These are phyloP conservation scores for Alternaria ethzedia DNA, from an alignment of 2,329 filamentous ascomycete species.

Conservation along the genomic window DNA sequence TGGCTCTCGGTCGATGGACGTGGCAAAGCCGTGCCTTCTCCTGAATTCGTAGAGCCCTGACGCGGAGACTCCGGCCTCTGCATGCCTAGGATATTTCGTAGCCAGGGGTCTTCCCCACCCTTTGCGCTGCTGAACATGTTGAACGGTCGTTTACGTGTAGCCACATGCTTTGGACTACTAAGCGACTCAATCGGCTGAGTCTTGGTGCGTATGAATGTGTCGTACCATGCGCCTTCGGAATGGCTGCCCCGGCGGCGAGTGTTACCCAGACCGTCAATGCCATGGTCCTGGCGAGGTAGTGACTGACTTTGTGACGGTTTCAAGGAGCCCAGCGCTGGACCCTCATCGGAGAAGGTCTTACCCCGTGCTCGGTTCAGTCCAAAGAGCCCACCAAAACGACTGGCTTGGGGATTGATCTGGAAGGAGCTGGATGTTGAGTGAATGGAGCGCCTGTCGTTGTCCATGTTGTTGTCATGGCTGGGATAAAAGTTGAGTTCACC, in stretches of 20 bases:
- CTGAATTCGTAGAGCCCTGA: constrained; percentile 71
- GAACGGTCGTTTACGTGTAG: constrained; percentile 55
- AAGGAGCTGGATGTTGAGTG: constrained; percentile 58
- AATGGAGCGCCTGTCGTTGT: constrained; percentile 56
- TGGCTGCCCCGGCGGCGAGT: constrained; percentile 62
- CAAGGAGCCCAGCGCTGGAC: constrained; percentile 71
- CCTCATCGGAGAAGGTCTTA: constrained; percentile 67
- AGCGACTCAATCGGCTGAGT: constrained; percentile 41
- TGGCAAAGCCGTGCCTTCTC: constrained; percentile 42
- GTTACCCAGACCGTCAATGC: constrained; percentile 56
- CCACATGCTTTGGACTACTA: constrained; percentile 46
- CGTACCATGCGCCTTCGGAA: constrained; percentile 64
- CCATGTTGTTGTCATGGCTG: constrained; percentile 49
- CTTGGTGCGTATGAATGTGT: constrained; percentile 52
- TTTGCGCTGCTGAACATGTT: constrained; percentile 61
- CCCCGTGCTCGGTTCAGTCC: constrained; percentile 65
- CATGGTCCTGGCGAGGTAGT: constrained; percentile 66
- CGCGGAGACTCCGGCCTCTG: constrained; percentile 61
- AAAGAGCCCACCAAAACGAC: constrained; percentile 66
- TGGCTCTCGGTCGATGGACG: constrained; percentile 49
- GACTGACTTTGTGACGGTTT: constrained; percentile 79
- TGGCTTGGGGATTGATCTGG: constrained; percentile 55
- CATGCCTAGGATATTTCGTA: constrained; percentile 48
- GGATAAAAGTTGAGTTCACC: constrained; percentile 51
- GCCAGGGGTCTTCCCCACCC: constrained; percentile 57